These are phyloP conservation scores for Trichothecium roseum DNA, from an alignment of 2,329 filamentous ascomycete genomes.

Conservation along the genomic window DNA sequence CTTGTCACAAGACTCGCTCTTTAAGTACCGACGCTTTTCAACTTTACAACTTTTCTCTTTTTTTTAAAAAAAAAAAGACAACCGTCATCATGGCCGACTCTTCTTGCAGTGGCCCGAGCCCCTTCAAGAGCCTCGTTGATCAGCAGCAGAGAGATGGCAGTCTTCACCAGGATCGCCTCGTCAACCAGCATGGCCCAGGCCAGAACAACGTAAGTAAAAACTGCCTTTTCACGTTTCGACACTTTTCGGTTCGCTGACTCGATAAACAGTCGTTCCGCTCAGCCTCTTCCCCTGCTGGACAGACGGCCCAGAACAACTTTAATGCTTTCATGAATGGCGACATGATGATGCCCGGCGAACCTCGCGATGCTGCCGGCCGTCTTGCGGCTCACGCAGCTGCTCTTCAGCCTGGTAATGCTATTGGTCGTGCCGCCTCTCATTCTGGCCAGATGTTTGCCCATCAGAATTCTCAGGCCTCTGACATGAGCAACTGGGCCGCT, in stretches of 20 bases:
- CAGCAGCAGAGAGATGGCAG: conserved; percentile 30
- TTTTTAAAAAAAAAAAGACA: background rate
- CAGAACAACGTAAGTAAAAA: conserved; percentile 18
- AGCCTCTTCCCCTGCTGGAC: conserved; percentile 12
- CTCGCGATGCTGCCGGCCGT: conserved; percentile 22
- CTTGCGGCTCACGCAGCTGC: conserved; percentile 23
- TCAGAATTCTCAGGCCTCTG: conserved; percentile 13
- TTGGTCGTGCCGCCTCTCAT: conserved; percentile 10
- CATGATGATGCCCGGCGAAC: conserved; percentile 15
- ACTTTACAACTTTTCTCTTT: no score
- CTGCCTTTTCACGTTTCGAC: no score
- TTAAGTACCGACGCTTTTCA: no score
- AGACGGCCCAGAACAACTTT: conserved; percentile 19
- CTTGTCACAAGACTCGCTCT: no score
- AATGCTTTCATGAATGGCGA: conserved; percentile 22
- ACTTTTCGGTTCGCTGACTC: background rate
- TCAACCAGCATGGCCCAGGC: conserved; percentile 16
- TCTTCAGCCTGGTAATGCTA: conserved; percentile 15
- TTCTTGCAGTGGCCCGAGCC: conserved; percentile 29
- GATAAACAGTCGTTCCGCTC: conserved; percentile 23
- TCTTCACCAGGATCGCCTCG: conserved; percentile 28
- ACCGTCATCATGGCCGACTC: conserved; percentile 24
- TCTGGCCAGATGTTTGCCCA: no score
- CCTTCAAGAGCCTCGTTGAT: conserved; percentile 31
- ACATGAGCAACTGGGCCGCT: conserved; percentile 22